phyloP scores from a whole-genome alignment of 257 asterid genomes.

The Capsicum pubescens region DNA sequence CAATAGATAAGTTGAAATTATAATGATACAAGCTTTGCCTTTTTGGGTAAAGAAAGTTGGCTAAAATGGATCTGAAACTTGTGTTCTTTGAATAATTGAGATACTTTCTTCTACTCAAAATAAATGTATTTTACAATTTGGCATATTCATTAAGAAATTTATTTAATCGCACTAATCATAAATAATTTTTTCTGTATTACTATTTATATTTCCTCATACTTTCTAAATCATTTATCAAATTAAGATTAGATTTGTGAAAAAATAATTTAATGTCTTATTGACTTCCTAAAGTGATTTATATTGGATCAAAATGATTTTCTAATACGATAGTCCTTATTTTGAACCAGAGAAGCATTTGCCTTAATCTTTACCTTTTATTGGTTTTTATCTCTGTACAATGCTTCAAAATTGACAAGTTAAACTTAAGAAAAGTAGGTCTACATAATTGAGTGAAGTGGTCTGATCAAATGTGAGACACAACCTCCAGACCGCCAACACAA shows the following conservation, averaged over 20 bases:
- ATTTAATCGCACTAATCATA: neutral
- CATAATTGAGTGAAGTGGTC: too few species aligned
- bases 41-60: neutral
- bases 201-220: neutral
- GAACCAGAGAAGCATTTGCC: neutral
- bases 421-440: neutral
- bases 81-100: neutral
- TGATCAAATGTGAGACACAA: neutral
- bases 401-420: neutral
- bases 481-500: neutral
- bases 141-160: neutral
- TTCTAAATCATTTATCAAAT: neutral
- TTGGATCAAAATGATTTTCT: neutral
- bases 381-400: neutral
- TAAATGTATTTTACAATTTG: neutral
- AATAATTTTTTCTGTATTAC: neutral
- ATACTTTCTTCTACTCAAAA: neutral
- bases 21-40: neutral
- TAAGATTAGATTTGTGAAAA: neutral
- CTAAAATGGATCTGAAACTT: neutral
- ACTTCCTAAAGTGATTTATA: neutral
- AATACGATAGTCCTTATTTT: too few species aligned
- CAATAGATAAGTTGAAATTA: neutral
- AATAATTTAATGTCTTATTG: neutral
- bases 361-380: neutral